Evolutionary conservation across 2,329 filamentous ascomycete species (phyloP).

Genomic region (Exophiala xenobiotica): DNA sequence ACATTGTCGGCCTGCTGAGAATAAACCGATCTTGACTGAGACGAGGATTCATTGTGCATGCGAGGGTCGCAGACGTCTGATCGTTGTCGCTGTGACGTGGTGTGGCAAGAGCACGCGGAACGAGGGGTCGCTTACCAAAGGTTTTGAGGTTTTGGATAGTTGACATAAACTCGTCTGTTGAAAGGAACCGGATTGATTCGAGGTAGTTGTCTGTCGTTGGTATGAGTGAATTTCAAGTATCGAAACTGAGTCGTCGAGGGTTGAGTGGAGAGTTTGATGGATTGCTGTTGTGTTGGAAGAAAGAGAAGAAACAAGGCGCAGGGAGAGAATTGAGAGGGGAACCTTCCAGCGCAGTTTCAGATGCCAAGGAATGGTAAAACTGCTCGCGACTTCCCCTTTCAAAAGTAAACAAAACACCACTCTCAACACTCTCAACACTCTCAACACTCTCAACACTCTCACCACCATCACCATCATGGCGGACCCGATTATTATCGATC

Average conservation of each 20-base stretch:
- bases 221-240: slow-evolving; percentile 34
- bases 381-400: too few relatives aligned
- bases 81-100: not conserved
- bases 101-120: slow-evolving; percentile 19
- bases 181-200: slow-evolving; percentile 6
- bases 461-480: too few relatives aligned
- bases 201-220: slow-evolving; percentile 27
- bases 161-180: slow-evolving; percentile 61
- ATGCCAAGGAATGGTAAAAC: too few relatives aligned
- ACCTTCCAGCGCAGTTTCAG: slow-evolving; percentile 1
- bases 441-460: too few relatives aligned
- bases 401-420: too few relatives aligned
- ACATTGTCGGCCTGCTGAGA: not conserved
- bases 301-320: slow-evolving; percentile 2
- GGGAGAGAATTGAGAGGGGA: slow-evolving; percentile 3
- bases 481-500: too few relatives aligned
- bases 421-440: too few relatives aligned
- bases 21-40: too few relatives aligned
- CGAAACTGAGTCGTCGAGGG: slow-evolving; percentile 10
- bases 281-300: slow-evolving; percentile 9
- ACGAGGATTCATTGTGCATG: not conserved
- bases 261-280: slow-evolving; percentile 17
- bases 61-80: not conserved
- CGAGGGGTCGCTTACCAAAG: slow-evolving; percentile 67
- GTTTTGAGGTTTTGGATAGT: slow-evolving; percentile 93